Conservation (phyloP, 352 stramenopile species). For the Phytophthora colocasiae region DNA sequence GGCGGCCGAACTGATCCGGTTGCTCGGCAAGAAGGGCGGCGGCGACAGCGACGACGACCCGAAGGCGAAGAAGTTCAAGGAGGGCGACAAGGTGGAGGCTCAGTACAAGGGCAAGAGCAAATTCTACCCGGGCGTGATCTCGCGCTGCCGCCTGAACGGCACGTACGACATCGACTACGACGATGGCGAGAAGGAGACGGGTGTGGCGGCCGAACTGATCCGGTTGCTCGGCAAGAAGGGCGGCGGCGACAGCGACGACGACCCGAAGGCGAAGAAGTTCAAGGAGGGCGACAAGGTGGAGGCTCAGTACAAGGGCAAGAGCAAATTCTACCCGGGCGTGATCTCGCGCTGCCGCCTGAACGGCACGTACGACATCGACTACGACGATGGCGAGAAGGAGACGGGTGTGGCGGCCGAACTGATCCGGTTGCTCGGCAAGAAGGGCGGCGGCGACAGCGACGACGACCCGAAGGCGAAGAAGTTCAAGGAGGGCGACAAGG, state of each 20-base stretch:
- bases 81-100: constrained; percentile 24
- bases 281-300: constrained; percentile 26
- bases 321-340: constrained; percentile 23
- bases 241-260: constrained; percentile 18
- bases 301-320: constrained; percentile 26
- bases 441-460: constrained; percentile 15
- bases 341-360: constrained; percentile 23
- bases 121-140: constrained; percentile 23
- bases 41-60: constrained; percentile 20
- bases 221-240: constrained; percentile 14
- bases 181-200: constrained; percentile 23
- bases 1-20: constrained; percentile 21
- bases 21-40: constrained; percentile 12
- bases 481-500: constrained; percentile 24
- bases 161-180: constrained; percentile 29
- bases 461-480: constrained; percentile 22
- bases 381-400: constrained; percentile 25
- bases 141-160: constrained; percentile 20
- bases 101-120: constrained; percentile 27
- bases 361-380: constrained; percentile 27
- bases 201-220: constrained; percentile 23
- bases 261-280: constrained; percentile 21
- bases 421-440: constrained; percentile 15
- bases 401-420: constrained; percentile 21
- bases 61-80: constrained; percentile 25